Base-by-base conservation (phyloP, 2,329 filamentous ascomycete species). In the Sporothrix brasiliensis region DNA sequence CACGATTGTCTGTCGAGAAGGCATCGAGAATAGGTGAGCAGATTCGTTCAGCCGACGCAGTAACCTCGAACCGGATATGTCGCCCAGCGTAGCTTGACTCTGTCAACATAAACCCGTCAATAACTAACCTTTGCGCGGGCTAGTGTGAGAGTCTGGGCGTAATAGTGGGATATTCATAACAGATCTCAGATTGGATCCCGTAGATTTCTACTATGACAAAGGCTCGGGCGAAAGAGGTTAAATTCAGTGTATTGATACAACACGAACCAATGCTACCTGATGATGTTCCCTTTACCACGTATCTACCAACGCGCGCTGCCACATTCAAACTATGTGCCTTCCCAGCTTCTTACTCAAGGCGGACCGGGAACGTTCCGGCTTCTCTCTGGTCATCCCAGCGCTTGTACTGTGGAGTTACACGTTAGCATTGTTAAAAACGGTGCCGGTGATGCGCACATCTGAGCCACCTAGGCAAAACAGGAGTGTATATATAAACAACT, bases 311-410 rank as follows among this genome's bases (percentile, higher is more conserved):
- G 54, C 14, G 39, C 49, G 9, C 41, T 53, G 41, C 24, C 6
- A 30, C 3, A 19, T 30, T 34, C 65, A 30, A 52, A 56, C 66
- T 30, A 47, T 68, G 7, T 39, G 44, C 54, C 30, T 56, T 49
- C 19, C 27, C 30, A 24, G 30, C 16, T 50, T 34, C 41, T 52
- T 86, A 89, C 79, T 91, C 88, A 76, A 91, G 82, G 77, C 87
- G 87, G 76, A 81, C 86, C 61, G 89, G 89, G 83, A 91, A 91
- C 79, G 85, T 91, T 78, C 89, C 89, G 76, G 85, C 84, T 80
- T 89, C 89, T 83, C 95, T 92, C 87, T 98, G 95, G 79, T 95
- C 92, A 80, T 99, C 94, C 95, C 95, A 99, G 84, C 95, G 89
- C 83, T 90, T 84, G 80, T 91, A 91, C 95, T 75, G 39, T 5